Percentiles rank a stretch among this genome's conserved stretches.
Evolutionary conservation across 1,139 yeast species (phyloP).

Genomic region (Meyerozyma smithsonii): DNA sequence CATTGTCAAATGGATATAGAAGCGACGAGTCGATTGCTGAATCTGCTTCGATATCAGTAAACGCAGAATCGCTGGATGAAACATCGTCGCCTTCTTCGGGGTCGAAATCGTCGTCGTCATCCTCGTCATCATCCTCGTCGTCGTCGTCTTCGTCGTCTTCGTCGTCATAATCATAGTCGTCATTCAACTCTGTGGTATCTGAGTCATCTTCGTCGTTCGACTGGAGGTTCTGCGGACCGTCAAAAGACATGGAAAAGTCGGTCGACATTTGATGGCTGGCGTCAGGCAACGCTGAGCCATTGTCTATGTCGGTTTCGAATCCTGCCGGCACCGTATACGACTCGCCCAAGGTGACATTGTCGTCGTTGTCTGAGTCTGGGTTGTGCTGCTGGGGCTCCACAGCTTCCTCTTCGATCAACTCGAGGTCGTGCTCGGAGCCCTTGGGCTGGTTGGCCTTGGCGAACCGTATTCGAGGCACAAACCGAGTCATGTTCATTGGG

Average conservation of each 20-base stretch:
- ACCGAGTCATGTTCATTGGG: neutral
- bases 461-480: slow-evolving; percentile 1
- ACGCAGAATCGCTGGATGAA: slow-evolving; percentile 38
- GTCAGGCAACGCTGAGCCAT: neutral
- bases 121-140: slow-evolving; percentile 6
- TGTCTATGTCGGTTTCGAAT: neutral
- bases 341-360: neutral
- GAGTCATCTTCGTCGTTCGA: neutral
- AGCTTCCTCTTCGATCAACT: slow-evolving; percentile 1
- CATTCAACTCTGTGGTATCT: slow-evolving; percentile 1
- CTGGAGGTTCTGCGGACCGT: neutral
- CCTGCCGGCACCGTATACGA: neutral
- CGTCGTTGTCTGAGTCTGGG: neutral
- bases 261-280: neutral
- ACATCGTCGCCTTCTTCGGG: slow-evolving; percentile 16
- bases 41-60: slow-evolving; percentile 41
- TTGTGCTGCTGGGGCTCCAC: neutral
- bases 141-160: slow-evolving; percentile 8
- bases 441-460: neutral
- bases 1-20: slow-evolving; percentile 21
- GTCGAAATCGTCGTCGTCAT: slow-evolving; percentile 9
- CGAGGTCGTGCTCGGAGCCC: neutral
- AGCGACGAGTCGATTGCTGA: slow-evolving; percentile 33
- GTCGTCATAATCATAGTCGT: slow-evolving; percentile 10
- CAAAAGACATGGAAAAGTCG: neutral